Conservation (phyloP, 352 stramenopile species). For the Pythium guiyangense region DNA sequence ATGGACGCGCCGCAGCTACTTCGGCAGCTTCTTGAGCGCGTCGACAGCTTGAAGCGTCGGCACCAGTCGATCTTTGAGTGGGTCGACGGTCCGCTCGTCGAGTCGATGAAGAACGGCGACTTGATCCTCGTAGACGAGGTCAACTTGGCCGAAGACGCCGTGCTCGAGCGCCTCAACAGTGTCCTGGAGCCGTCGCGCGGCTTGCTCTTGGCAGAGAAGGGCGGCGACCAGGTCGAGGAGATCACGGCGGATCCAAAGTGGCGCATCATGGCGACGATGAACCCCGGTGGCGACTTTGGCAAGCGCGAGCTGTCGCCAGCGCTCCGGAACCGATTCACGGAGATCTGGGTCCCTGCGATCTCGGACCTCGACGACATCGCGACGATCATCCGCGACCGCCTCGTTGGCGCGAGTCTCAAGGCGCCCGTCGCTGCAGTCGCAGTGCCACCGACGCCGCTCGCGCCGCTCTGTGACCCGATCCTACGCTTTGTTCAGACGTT, state of each 20-base stretch:
- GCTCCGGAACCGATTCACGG: conserved; percentile 98
- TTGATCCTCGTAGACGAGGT: conserved; percentile 99
- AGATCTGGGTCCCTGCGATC: conserved; percentile 98
- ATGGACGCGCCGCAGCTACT: not conserved
- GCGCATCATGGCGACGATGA: conserved; percentile 99
- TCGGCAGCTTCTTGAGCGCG: conserved; percentile 24
- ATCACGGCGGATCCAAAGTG: conserved; percentile 90
- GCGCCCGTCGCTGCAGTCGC: not conserved
- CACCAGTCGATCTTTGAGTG: conserved; percentile 98
- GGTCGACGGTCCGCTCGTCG: conserved; percentile 98
- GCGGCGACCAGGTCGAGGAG: conserved; percentile 90
- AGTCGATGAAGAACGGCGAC: conserved; percentile 95
- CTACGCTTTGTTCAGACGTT: conserved; percentile 96
- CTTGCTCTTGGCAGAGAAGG: conserved; percentile 98
- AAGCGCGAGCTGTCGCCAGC: conserved; percentile 99
- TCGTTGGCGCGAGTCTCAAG: conserved; percentile 23
- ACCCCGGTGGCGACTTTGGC: conserved; percentile 99
- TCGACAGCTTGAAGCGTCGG: conserved; percentile 57
- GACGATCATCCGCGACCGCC: conserved; percentile 86
- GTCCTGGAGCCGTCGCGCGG: conserved; percentile 97
- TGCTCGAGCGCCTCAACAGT: conserved; percentile 99
- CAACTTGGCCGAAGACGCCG: conserved; percentile 99
- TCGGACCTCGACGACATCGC: conserved; percentile 92
- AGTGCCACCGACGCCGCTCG: conserved; percentile 15
- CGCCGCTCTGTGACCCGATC: conserved; percentile 79